Evolutionary conservation across 1,284 basidiomycete species (phyloP), one percentile per base, ranked within the genome.

Genomic region (Flammula alnicola): DNA sequence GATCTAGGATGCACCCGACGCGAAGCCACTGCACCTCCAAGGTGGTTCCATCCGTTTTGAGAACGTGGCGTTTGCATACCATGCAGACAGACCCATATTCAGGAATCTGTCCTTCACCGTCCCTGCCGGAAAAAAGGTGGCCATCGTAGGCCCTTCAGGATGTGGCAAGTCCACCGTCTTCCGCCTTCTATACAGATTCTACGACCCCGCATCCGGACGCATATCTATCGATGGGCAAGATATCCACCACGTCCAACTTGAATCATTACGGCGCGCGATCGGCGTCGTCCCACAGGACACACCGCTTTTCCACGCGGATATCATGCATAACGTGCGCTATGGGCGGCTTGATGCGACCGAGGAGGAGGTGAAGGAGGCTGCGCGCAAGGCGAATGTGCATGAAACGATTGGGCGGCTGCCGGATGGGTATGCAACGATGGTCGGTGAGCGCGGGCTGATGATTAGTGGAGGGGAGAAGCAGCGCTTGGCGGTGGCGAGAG

Each of bases 231-330:
- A 95, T 63, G 92, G 84, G 3, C 96, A 98, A 69, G 86, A 95
- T 63, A 84, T 98, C 54, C 78, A 81, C 44, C 76, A 84, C 3
- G 74, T 97, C 2, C 81, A 88, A 57, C 70, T 97, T 37, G 79
- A 83, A 30, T 89, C 84, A 33, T 74, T 98, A 0, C 80, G 96
- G 14, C 73, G 73, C 39, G 75, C 80, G 1, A 88, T 99, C 37
- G 97, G 96, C 1, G 93, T 98, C 8, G 97, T 99, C 1, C 97
- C 96, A 0, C 96, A 99, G 69, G 97, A 99, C 63, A 99, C 96
- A 14, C 95, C 96, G 1, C 77, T 99, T 4, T 98, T 99, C 80
- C 95, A 99, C 69, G 88, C 90, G 12, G 88, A 98, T 65, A 89
- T 99, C 44, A 76, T 96, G 76, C 92, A 98, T 67, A 99, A 99